Evolutionary conservation across 2,329 filamentous ascomycete genomes (phyloP).

Genomic region (Pseudogymnoascus verrucosus): DNA sequence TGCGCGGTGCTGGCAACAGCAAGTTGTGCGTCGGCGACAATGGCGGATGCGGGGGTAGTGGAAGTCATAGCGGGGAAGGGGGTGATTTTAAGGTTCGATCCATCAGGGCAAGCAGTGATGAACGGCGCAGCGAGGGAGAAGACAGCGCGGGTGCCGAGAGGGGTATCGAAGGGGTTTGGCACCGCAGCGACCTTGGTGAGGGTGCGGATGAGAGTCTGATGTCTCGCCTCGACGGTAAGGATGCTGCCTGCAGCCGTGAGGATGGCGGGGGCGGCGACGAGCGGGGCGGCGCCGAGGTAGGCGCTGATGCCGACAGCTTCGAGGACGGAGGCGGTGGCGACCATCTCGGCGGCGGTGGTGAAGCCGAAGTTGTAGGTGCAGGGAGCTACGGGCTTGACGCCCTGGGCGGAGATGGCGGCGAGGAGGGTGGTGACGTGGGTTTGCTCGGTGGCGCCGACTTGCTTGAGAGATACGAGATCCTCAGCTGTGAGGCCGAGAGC

Average conservation of each 20-base stretch:
- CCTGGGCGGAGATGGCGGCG: constrained; percentile 51
- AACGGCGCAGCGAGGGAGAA: constrained; percentile 68
- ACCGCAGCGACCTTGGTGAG: constrained; percentile 51
- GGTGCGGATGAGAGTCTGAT: constrained; percentile 64
- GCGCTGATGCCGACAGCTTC: constrained; percentile 69
- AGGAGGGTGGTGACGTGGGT: constrained; percentile 54
- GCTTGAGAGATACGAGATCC: constrained; percentile 52
- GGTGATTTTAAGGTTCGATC: constrained; percentile 54
- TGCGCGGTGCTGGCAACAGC: constrained; percentile 39
- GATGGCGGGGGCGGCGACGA: constrained; percentile 51
- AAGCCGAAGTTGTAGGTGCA: constrained; percentile 68
- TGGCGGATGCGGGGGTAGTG: constrained; percentile 30
- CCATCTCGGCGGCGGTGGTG: constrained; percentile 57
- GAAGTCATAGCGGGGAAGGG: constrained; percentile 54
- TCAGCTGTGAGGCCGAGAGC: constrained; percentile 49
- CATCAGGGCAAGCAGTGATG: constrained; percentile 61
- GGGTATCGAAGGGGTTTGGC: constrained; percentile 61
- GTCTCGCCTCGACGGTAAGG: constrained; percentile 64
- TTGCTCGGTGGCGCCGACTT: constrained; percentile 55
- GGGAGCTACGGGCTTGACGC: constrained; percentile 56
- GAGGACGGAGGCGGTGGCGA: constrained; percentile 60
- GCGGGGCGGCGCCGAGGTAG: constrained; percentile 60
- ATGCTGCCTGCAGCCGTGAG: constrained; percentile 62
- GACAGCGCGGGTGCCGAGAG: constrained; percentile 59
- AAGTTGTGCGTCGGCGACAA: constrained; percentile 29